phyloP scores from a whole-genome alignment of 1,284 basidiomycete genomes.

The Fomitopsis schrenkii region DNA sequence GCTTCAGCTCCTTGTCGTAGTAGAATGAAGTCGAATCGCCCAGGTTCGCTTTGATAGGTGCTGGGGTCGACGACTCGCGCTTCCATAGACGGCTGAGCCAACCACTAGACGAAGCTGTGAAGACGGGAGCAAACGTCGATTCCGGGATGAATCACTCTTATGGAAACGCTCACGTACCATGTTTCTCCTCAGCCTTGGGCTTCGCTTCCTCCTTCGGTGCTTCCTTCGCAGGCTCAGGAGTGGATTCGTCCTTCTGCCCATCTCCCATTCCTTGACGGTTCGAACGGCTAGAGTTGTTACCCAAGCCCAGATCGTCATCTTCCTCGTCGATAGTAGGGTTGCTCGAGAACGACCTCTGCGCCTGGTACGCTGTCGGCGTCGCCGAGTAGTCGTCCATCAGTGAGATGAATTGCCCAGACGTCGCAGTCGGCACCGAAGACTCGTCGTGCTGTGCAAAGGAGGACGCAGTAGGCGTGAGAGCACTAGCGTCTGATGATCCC shows the following conservation, averaged over 20 bases:
- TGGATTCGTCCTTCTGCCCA: slow-evolving; percentile 10
- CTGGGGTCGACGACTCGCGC: slow-evolving; percentile 49
- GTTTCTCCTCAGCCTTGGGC: background rate
- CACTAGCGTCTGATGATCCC: slow-evolving; percentile 47
- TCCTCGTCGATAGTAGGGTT: slow-evolving; percentile 42
- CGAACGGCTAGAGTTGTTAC: slow-evolving; percentile 49
- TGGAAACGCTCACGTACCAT: background rate
- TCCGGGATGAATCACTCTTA: too few relatives aligned
- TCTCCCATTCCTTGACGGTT: slow-evolving; percentile 12
- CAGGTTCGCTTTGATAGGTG: slow-evolving; percentile 85
- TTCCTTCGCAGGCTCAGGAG: background rate
- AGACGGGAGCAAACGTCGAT: too few relatives aligned
- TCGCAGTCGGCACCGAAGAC: slow-evolving; percentile 27
- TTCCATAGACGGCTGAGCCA: slow-evolving; percentile 85
- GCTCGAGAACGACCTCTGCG: slow-evolving; percentile 16
- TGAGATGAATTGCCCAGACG: slow-evolving; percentile 70
- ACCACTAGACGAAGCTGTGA: slow-evolving; percentile 38
- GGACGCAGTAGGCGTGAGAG: slow-evolving; percentile 63
- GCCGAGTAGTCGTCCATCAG: slow-evolving; percentile 69
- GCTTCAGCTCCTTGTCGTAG: slow-evolving; percentile 91
- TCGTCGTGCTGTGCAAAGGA: slow-evolving; percentile 54
- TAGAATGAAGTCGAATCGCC: slow-evolving; percentile 92
- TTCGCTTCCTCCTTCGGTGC: background rate
- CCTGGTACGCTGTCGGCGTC: slow-evolving; percentile 23
- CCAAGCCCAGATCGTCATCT: slow-evolving; percentile 87